These are phyloP conservation scores for Starmerella sirachaensis DNA, from an alignment of 805 yeast genomes.

Conservation along the genomic window DNA sequence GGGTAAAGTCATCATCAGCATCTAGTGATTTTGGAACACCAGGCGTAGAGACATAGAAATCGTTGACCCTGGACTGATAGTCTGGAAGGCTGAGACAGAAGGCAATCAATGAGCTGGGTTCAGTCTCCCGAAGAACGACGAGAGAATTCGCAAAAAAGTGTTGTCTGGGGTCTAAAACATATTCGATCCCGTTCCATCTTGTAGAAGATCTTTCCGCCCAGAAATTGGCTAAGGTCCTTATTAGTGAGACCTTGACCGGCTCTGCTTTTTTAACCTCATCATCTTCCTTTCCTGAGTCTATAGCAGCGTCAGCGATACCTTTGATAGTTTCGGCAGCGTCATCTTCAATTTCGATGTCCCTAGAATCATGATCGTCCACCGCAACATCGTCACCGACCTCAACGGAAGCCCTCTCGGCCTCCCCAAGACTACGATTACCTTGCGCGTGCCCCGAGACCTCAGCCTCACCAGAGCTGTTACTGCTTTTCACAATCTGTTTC, in stretches of 20 bases:
- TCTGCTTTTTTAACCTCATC: conserved; percentile 10
- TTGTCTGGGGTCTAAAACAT: conserved; percentile 69
- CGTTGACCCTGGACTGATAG: conserved; percentile 52
- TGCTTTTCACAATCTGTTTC: not conserved
- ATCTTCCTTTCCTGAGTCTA: conserved; percentile 9
- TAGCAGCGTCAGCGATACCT: not conserved
- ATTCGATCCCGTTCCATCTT: conserved; percentile 82
- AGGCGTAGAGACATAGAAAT: conserved; percentile 25
- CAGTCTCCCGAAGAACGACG: conserved; percentile 90
- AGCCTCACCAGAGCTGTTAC: not conserved
- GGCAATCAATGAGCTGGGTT: conserved; percentile 88
- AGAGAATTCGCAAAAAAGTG: conserved; percentile 90
- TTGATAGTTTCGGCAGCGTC: conserved; percentile 1
- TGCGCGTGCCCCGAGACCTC: not conserved
- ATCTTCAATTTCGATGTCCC: conserved; percentile 7
- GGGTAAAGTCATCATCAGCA: conserved; percentile 20
- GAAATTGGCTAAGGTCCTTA: conserved; percentile 75
- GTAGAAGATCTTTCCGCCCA: conserved; percentile 98
- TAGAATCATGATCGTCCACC: not conserved
- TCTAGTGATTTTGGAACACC: conserved; percentile 4
- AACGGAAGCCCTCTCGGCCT: not conserved
- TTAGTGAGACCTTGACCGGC: conserved; percentile 36
- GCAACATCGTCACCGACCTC: not conserved
- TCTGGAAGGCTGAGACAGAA: conserved; percentile 81
- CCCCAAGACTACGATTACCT: too few relatives aligned